Base-by-base conservation (phyloP, 345 rosid species). In the Camelina neglecta region DNA sequence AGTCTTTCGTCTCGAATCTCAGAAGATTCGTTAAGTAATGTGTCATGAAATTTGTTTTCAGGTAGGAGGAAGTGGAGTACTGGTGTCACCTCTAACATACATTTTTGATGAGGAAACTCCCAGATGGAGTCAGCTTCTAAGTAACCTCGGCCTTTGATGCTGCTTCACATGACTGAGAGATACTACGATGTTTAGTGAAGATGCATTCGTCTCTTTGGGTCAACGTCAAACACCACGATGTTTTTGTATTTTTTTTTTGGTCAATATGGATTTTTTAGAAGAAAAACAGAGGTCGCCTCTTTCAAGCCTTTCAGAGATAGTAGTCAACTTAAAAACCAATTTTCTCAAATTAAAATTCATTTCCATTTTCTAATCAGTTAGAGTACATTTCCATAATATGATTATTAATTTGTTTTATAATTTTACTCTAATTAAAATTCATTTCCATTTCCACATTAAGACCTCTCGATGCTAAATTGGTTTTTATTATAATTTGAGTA, bases 51-150 rank as follows among this genome's bases (percentile, higher is more conserved):
- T 67, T 35, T 67, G 67, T 62, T 35, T 67, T 85, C 88, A 88
- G 96, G 85, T 95, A 39, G 99, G 96, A 65, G 99, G 98, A 5
- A 90, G 98, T 6, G 91, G 96, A 29, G 96, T 95, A 65, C 82
- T 95, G 76, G 78, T 92, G 71, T 95, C 99, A 16, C 94, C 96
- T 3, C 31, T 92, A 76, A 95, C 98, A 42, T 95, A 95, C 86
- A 92, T 92, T 51, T 95, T 92, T 12, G 94, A 95, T 60, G 98
- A 92, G 66, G 97, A 90, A 65, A 86, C 98, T 50, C 97, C 93
- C 31, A 89, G 93, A 84, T 92, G 98, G 98, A 85, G 83, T 35
- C 85, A 83, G 70, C 97, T 92, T 77, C 83, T 88, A 60, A 69
- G 82, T 44, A 81, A 88, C 41, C 95, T 95, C 4, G 86, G 87